These are phyloP conservation scores for Neurospora sp. DNA, from an alignment of 495 filamentous ascomycete species.

Conservation along the genomic window DNA sequence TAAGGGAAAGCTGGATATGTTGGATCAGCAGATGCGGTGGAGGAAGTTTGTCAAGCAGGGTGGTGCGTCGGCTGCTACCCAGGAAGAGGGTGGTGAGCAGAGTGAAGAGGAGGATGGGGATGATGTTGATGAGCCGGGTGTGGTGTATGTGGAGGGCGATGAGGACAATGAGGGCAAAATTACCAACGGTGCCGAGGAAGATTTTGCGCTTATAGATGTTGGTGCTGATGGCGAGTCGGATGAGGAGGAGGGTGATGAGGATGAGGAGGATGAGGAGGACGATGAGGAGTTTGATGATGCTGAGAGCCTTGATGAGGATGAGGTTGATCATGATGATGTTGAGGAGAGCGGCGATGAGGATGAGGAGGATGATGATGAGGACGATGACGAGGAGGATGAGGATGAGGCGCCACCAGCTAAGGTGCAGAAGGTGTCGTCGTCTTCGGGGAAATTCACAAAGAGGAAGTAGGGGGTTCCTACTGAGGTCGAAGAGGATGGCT, in stretches of 20 bases:
- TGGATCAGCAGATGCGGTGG: conserved; percentile 75
- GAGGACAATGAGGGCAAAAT: conserved; percentile 42
- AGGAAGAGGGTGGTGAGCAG: conserved; percentile 47
- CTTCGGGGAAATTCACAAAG: conserved; percentile 10
- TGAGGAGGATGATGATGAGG: conserved; percentile 17
- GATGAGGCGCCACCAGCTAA: conserved; percentile 22
- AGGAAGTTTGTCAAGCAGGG: conserved; percentile 48
- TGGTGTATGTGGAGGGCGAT: conserved; percentile 83
- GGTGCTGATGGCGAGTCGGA: conserved; percentile 19
- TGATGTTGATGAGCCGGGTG: conserved; percentile 39
- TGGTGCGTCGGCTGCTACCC: conserved; percentile 23
- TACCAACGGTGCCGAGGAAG: conserved; percentile 11
- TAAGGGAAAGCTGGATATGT: conserved; percentile 86
- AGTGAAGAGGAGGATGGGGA: conserved; percentile 66
- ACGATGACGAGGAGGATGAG: conserved; percentile 20
- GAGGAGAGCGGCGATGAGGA: conserved; percentile 24
- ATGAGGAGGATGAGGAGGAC: conserved; percentile 9
- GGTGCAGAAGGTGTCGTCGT: conserved; percentile 19
- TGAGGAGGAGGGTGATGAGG: conserved; percentile 19
- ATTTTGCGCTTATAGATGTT: conserved; percentile 6
- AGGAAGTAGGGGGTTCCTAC: conserved; percentile 14
- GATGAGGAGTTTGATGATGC: conserved; percentile 20
- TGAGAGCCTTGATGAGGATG: conserved; percentile 28
- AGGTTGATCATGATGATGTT: conserved; percentile 29
- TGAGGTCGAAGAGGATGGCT: background rate